Base-by-base conservation (phyloP, 78 protist genomes). In the Diacronema lutheri region DNA sequence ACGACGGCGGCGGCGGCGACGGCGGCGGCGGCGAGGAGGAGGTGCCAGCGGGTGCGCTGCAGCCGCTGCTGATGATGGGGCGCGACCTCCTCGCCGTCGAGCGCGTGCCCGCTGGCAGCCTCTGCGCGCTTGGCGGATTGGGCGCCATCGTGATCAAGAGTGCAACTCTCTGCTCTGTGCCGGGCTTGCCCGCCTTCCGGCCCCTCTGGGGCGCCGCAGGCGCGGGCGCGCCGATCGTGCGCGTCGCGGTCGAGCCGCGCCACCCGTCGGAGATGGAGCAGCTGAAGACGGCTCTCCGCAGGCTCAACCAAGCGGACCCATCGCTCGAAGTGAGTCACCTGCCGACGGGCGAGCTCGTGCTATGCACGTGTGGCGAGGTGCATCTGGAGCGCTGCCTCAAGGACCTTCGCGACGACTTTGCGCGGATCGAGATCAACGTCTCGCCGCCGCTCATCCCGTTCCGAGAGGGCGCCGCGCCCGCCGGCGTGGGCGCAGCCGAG, bases 291-390 rank as follows among this genome's bases (percentile, higher is more conserved):
- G 99, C 97, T n/a, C 66, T 97, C 41, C 88, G 77, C 31, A 31
- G 93, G 81, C 92, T 98, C n/a, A 92, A 95, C 90, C 89, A 93
- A 25, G 90, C 97, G 9, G 99, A 98, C 69, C 97, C 99, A 29
- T 19, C 73, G 40, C 96, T 95, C 10, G 93, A 95, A 71, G 91
- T 92, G 33, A 68, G 81, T 13, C 68, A 89, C 7, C 90, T 79
- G 21, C 94, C 90, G 60, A 91, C 94, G n/a, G 99, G 99, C 50
- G 99, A 96, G 85, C 95, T 90, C 83, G 93, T 96, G 29, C 23
- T 97, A 25, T 88, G 83, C 16, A 76, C 97, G 7, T 89, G 95
- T 12, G 98, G 98, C 31, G 99, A 97, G 77, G 65, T 97, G 41
- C 98, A 97, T 78, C 76, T 97, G 38, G 97, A 96, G 84, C 84